Evolutionary conservation across 2,329 filamentous ascomycete genomes (phyloP).

Genomic region (Penicillium crustosum): DNA sequence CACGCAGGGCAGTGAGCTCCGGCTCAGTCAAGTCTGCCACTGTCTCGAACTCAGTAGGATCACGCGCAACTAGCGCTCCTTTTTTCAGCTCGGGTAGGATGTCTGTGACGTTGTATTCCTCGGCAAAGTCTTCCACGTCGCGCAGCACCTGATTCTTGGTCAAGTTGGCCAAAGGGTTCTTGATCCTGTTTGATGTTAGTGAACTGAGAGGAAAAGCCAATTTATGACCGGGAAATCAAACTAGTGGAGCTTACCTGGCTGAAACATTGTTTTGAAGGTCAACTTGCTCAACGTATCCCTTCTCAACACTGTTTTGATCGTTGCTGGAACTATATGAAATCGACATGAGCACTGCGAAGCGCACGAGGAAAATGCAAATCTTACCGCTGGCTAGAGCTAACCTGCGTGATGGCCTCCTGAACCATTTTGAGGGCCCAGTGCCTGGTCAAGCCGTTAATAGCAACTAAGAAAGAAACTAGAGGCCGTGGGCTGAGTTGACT

Average conservation of each 20-base stretch:
- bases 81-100: constrained; percentile 46
- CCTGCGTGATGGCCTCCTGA: constrained; percentile 12
- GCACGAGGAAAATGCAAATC: neutral
- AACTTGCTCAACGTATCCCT: constrained; percentile 24
- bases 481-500: neutral
- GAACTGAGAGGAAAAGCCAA: neutral
- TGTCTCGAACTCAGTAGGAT: constrained; percentile 48
- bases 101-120: constrained; percentile 43
- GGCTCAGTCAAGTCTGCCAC: constrained; percentile 45
- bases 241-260: constrained; percentile 21
- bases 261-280: constrained; percentile 30
- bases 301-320: constrained; percentile 11
- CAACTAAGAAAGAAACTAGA: neutral
- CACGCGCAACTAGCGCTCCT: constrained; percentile 52
- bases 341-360: neutral
- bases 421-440: constrained; percentile 3
- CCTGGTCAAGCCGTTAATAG: neutral
- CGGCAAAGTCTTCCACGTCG: constrained; percentile 46
- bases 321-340: constrained; percentile 9
- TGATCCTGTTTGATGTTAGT: constrained; percentile 38
- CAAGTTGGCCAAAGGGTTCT: constrained; percentile 48
- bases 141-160: constrained; percentile 38
- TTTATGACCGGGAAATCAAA: neutral
- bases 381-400: constrained; percentile 6
- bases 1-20: constrained; percentile 45